Evolutionary conservation across 805 yeast genomes (phyloP), one percentile per base, ranked within the genome.

Genomic region (Candida endomychidarum): DNA sequence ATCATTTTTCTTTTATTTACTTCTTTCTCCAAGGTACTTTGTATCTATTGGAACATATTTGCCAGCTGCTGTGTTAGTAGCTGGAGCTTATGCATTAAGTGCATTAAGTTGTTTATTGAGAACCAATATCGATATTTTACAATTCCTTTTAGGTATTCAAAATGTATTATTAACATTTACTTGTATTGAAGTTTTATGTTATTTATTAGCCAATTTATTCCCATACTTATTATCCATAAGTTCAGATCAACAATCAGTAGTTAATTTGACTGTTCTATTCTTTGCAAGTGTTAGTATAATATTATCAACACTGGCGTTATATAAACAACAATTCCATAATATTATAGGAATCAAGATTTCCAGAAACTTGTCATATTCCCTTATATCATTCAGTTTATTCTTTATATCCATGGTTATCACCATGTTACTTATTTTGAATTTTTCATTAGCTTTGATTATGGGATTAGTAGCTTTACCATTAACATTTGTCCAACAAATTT

Each of bases 41-140:
- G 96, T 93, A 12, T 87, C 96, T 4, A 90, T 93, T 47, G 97
- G 96, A 3, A 87, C 95, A 14, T 93, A 91, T 57, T 66, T 93
- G 37, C 98, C 98, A 1, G 71, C 91, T 2, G 96, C 95, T 0
- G 81, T 83, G 34, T 65, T 86, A 5, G 61, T 85, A 4, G 84
- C 93, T 1, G 73, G 77, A 3, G 63, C 86, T 1, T 89, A 77
- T 68, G 80, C 86, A 0, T 45, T 89, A 12, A 78, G 87, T 51
- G 76, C 96, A 2, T 54, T 81, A 20, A 75, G 85, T 43, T 61
- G 78, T 9, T 53, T 78, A 16, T 54, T 83, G 31, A 76, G 77
- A 43, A 64, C 70, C 34, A 63, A 61, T 12, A 60, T 74, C 28
- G 28, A 43, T 12, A 36, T 59, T 5, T 33, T 53, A 4, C 30